These are phyloP conservation scores for Triticum turgidum DNA, from an alignment of 176 grass and related monocot species.

Conservation along the genomic window DNA sequence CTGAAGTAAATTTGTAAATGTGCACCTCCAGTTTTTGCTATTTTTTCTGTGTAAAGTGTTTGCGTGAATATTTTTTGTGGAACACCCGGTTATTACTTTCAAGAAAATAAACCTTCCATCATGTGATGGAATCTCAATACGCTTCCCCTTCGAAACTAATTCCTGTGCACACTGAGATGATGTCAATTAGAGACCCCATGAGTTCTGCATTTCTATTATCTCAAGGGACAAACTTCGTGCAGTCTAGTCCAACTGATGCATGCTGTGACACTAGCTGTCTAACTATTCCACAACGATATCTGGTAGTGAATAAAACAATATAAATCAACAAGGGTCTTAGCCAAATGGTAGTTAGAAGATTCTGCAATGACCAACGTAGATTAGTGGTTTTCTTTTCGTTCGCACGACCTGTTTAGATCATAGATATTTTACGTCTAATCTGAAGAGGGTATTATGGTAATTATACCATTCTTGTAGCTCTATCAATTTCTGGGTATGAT, in stretches of 20 bases:
- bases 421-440: neutral
- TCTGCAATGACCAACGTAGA: neutral
- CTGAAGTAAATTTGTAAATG: neutral
- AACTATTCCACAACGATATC: neutral
- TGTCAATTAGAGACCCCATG: neutral
- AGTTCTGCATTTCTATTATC: neutral
- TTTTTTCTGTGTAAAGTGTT: neutral
- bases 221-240: neutral
- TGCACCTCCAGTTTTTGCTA: neutral
- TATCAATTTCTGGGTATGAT: slow-evolving; percentile 4
- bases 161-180: neutral
- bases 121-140: neutral
- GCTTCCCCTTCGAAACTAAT: neutral
- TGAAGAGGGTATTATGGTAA: neutral
- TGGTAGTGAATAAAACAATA: slow-evolving; percentile 13
- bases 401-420: neutral
- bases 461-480: neutral
- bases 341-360: neutral
- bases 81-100: slow-evolving; percentile 6
- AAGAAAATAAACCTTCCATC: slow-evolving; percentile 13
- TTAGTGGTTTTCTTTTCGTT: neutral
- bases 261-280: neutral
- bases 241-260: neutral
- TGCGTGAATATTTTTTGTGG: neutral
- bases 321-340: neutral